phyloP scores from a whole-genome alignment of 805 yeast species.

The Candida ipomoeae region DNA sequence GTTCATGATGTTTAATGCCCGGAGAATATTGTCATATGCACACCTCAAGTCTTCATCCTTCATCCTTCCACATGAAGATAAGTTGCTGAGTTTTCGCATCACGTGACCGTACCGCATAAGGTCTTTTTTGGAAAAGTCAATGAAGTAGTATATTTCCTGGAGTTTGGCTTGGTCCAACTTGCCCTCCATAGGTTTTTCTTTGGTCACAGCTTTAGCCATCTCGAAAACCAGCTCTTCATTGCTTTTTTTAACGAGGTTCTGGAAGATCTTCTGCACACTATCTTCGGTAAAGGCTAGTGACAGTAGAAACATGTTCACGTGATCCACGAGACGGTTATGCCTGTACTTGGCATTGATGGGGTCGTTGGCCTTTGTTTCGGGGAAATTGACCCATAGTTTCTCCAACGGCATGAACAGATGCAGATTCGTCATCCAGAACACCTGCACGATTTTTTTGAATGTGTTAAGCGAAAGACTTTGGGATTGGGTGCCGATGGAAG shows the following conservation, averaged over 20 bases:
- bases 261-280: conserved; percentile 7
- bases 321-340: conserved; percentile 44
- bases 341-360: conserved; percentile 42
- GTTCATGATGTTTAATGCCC: background rate
- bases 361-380: conserved; percentile 20
- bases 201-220: conserved; percentile 19
- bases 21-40: background rate
- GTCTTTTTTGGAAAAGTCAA: conserved; percentile 45
- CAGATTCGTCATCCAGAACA: conserved; percentile 28
- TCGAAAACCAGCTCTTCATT: conserved; percentile 29
- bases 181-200: conserved; percentile 14
- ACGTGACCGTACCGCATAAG: conserved; percentile 26
- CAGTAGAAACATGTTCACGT: conserved; percentile 45
- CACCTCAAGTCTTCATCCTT: conserved; percentile 31
- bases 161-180: conserved; percentile 21
- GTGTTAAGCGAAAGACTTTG: conserved; percentile 11
- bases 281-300: conserved; percentile 29
- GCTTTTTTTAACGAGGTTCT: conserved; percentile 1
- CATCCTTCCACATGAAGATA: conserved; percentile 28
- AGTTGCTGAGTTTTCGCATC: conserved; percentile 35
- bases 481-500: no score
- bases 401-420: conserved; percentile 24
- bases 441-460: conserved; percentile 11
- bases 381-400: conserved; percentile 22
- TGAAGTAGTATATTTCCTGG: conserved; percentile 44